Conservation (phyloP, 2,329 filamentous ascomycete species). For the Botrytis tulipae region DNA sequence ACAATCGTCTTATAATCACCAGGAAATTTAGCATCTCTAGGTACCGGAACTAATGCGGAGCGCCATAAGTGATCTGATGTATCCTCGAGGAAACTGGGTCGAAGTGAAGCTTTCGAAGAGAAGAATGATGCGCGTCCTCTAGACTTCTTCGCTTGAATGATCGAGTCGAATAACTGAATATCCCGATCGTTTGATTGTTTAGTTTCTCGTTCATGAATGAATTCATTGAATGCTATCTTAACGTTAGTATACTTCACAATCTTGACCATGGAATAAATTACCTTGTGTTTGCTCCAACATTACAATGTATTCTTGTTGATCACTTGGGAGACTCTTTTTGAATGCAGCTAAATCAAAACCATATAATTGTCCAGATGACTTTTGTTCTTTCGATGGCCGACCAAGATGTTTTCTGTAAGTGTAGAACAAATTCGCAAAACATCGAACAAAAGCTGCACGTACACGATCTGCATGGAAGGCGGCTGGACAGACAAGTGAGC, state of each 20-base stretch:
- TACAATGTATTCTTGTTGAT: conserved; percentile 62
- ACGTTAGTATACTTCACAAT: conserved; percentile 43
- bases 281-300: conserved; percentile 68
- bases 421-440: conserved; percentile 63
- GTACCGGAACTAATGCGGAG: conserved; percentile 59
- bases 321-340: conserved; percentile 61
- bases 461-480: conserved; percentile 63
- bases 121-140: conserved; percentile 60
- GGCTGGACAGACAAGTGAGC: conserved; percentile 61
- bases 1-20: conserved; percentile 61
- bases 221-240: conserved; percentile 68
- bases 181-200: conserved; percentile 59
- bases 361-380: conserved; percentile 57
- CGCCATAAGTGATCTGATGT: conserved; percentile 79
- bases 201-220: conserved; percentile 77
- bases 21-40: conserved; percentile 57
- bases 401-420: conserved; percentile 64
- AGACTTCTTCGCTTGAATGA: conserved; percentile 74
- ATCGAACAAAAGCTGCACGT: conserved; percentile 62
- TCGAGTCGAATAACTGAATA: conserved; percentile 78
- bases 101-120: conserved; percentile 32
- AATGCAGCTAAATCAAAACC: conserved; percentile 66
- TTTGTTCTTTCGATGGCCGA: conserved; percentile 60
- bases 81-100: conserved; percentile 65
- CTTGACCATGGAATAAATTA: conserved; percentile 38